Conservation (phyloP, 306 rosid species). For the Quercus alba region DNA sequence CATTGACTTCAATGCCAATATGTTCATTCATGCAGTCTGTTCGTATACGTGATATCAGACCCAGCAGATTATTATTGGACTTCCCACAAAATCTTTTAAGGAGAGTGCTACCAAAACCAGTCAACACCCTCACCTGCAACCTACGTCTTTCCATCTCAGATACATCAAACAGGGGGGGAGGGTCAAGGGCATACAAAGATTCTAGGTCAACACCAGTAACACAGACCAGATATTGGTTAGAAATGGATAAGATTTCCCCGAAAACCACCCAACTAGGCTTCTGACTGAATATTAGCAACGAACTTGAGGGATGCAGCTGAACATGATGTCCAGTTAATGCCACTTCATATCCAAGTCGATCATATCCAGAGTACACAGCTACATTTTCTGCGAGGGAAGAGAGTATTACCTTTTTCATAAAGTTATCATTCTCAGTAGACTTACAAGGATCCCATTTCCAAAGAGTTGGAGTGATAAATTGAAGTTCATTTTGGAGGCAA, state of each 20-base stretch:
- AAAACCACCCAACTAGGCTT: conserved; percentile 97
- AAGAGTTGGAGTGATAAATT: conserved; percentile 45
- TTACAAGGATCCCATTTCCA: conserved; percentile 71
- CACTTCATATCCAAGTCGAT: conserved; percentile 84
- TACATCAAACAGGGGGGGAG: conserved; percentile 66
- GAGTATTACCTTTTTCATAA: conserved; percentile 64
- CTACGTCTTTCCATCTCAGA: conserved; percentile 50
- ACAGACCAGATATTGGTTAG: conserved; percentile 71
- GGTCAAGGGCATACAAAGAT: conserved; percentile 42
- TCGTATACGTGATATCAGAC: conserved; percentile 46
- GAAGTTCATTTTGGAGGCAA: conserved; percentile 70
- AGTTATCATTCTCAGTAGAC: conserved; percentile 46
- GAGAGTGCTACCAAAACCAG: conserved; percentile 63
- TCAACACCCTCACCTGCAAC: conserved; percentile 52
- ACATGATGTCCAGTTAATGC: conserved; percentile 69
- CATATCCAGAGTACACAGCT: conserved; percentile 85
- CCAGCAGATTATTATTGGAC: conserved; percentile 46
- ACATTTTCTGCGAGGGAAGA: conserved; percentile 85
- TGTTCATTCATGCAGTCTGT: conserved; percentile 58
- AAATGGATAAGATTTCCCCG: conserved; percentile 64
- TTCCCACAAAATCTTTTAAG: conserved; percentile 91
- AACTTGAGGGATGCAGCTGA: conserved; percentile 90
- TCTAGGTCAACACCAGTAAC: conserved; percentile 67
- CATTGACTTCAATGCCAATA: conserved; percentile 60
- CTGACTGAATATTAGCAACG: conserved; percentile 71